Evolutionary conservation across 768 basidiomycete genomes (phyloP), one percentile per base, ranked within the genome.

Genomic region (Zangia roseola): DNA sequence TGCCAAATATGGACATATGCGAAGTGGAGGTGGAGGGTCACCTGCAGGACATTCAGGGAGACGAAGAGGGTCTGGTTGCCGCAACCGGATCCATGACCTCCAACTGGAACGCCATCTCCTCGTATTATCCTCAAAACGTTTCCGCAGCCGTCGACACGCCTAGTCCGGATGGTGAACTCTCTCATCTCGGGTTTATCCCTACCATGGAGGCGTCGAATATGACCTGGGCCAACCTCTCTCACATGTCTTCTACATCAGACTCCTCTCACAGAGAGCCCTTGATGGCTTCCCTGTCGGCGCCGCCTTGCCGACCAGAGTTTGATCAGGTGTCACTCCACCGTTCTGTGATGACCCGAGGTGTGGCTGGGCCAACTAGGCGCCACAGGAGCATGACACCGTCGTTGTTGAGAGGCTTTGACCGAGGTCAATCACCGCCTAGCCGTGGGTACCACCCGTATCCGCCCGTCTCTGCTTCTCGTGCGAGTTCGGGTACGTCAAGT

Each of bases 351-450:
- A 46, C 56, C 14, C 60, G 61, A 10, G 59, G 46, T 7, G 77
- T 73, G 12, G 60, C 77, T n/a, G 84, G 86, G 10, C 84, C 86
- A 10, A 74, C 82, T 39, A 71, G 86, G 43, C 74, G 88, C 39
- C 82, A 88, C 60, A 76, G 88, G 47, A 88, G 86, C 64, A 87
- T 86, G 77, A 91, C 88, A 8, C 88, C 88, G 9, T 82, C 82
- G 0, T 53, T 83, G 24, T 66, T 74, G 39, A 75, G 82, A 44
- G 76, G 70, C 44, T 80, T 74, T 44, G 74, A 71, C 37, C 80
- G 79, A 55, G 71, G 72, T 28, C 63, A 75, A 49, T 79, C 81
- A 23, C 71, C 70, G 34, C 70, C 69, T 10, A 68, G 60, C 50
- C 72, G 82, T 43, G 76, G 78, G 40, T 80, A 83, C 55, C 80